phyloP scores from a whole-genome alignment of 2,329 filamentous ascomycete species.

The Phyllosticta citriasiana region DNA sequence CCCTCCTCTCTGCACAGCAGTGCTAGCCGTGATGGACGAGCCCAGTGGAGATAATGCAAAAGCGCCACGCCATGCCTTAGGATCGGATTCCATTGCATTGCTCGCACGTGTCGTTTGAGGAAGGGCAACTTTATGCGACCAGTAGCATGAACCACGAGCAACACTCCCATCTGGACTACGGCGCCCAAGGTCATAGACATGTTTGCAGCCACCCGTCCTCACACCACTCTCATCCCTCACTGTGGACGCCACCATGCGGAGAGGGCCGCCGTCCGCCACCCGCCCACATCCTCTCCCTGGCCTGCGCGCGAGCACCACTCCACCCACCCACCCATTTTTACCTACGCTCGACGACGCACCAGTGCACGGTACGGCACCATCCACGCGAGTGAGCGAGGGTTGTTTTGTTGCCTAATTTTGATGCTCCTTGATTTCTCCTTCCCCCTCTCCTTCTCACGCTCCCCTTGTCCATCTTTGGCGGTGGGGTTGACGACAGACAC shows the following conservation, averaged over 20 bases:
- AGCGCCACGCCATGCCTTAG: background rate
- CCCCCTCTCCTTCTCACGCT: too few relatives aligned
- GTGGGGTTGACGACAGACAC: too few relatives aligned
- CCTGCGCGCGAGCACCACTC: background rate
- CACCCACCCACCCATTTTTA: background rate
- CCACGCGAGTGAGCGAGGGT: background rate
- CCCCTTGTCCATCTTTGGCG: background rate
- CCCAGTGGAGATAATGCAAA: background rate
- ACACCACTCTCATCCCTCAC: background rate
- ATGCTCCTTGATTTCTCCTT: background rate
- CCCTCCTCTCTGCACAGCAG: background rate
- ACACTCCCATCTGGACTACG: background rate
- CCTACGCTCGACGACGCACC: background rate
- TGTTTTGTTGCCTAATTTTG: background rate
- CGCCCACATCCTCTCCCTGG: background rate
- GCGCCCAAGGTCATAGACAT: background rate
- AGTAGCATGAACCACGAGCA: background rate
- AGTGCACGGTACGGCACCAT: background rate
- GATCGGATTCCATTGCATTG: background rate
- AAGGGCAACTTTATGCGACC: background rate
- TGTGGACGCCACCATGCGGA: background rate
- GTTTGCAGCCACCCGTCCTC: background rate
- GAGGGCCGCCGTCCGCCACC: background rate
- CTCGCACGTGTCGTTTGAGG: background rate
- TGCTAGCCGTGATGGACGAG: background rate